phyloP scores from a whole-genome alignment of 257 asterid genomes.

The Nemophila menziesii region DNA sequence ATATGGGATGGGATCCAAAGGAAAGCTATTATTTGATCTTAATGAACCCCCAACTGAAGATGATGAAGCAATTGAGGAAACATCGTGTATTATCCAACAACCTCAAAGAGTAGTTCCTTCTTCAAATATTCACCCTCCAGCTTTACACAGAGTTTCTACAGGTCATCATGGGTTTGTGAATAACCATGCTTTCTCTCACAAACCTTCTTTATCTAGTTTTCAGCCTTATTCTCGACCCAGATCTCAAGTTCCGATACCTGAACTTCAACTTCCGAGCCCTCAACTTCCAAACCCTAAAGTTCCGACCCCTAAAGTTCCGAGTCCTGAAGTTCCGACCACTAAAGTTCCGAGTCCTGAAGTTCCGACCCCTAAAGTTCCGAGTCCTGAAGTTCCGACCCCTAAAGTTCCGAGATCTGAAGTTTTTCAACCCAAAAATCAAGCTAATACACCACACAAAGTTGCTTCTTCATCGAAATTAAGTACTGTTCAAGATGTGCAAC shows the following conservation, averaged over 20 bases:
- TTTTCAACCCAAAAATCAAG: slow-evolving; percentile 23
- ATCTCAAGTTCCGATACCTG: too few relatives aligned
- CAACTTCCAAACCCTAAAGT: too few relatives aligned
- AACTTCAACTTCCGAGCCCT: too few relatives aligned
- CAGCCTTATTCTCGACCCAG: slow-evolving; percentile 81
- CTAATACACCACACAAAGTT: slow-evolving; percentile 18
- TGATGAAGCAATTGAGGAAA: slow-evolving; percentile 57
- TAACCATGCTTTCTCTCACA: slow-evolving; percentile 87
- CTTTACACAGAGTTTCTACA: slow-evolving; percentile 44
- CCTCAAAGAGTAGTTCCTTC: slow-evolving; percentile 94
- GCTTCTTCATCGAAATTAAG: slow-evolving; percentile 19
- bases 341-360: too few relatives aligned
- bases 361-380: too few relatives aligned
- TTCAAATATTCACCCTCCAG: slow-evolving; percentile 50
- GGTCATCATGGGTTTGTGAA: slow-evolving; percentile 72
- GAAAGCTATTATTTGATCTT: slow-evolving; percentile 87
- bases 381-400: too few relatives aligned
- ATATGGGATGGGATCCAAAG: slow-evolving; percentile 88
- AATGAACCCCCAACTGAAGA: slow-evolving; percentile 89
- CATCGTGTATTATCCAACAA: slow-evolving; percentile 55
- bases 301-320: too few relatives aligned
- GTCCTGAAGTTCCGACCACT: too few relatives aligned
- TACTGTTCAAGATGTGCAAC: slow-evolving; percentile 9
- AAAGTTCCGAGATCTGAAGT: slow-evolving; percentile 30
- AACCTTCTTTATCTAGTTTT: slow-evolving; percentile 87